A percentile compares a stretch with the other conserved stretches of the same genome.
phyloP scores from a whole-genome alignment of 2,329 filamentous ascomycete genomes.

The Epichloe baconii region DNA sequence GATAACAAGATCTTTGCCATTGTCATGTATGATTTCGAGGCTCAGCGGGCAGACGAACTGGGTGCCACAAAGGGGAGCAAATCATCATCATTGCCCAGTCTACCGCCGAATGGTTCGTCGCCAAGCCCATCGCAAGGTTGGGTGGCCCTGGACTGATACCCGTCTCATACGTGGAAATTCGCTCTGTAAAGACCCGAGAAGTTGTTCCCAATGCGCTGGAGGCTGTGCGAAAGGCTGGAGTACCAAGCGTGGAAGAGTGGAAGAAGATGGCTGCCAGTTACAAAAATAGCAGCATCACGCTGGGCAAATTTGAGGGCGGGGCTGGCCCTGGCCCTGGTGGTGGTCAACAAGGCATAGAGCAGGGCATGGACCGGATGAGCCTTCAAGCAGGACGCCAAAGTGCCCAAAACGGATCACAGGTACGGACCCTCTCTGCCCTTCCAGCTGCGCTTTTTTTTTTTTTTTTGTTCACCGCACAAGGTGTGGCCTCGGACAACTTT shows the following conservation, averaged over 20 bases:
- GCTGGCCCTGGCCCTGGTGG: conserved; percentile 21
- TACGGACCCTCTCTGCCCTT: conserved; percentile 8
- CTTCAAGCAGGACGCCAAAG: conserved; percentile 30
- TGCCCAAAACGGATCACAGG: conserved; percentile 13
- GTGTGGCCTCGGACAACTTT: too few species aligned
- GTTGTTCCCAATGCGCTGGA: conserved; percentile 71
- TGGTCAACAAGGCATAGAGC: conserved; percentile 39
- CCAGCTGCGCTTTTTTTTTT: not conserved
- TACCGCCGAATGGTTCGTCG: conserved; percentile 98
- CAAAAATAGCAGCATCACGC: conserved; percentile 95
- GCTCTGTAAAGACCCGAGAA: conserved; percentile 81
- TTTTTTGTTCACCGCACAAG: not conserved
- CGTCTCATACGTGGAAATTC: conserved; percentile 90
- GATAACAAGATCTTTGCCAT: conserved; percentile 93
- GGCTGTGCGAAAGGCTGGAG: conserved; percentile 75
- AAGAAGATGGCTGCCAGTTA: conserved; percentile 99
- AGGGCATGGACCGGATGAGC: conserved; percentile 69
- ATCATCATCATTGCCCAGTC: conserved; percentile 98
- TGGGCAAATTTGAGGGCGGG: conserved; percentile 73
- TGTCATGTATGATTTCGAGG: conserved; percentile 93
- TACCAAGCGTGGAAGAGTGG: conserved; percentile 95
- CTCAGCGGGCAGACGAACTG: conserved; percentile 88
- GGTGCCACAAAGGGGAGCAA: conserved; percentile 87
- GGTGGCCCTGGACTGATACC: conserved; percentile 92
- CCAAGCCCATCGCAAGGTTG: conserved; percentile 95